Percentiles rank a stretch among this genome's conserved stretches.
Conservation (phyloP, 2,329 filamentous ascomycete species). For the Tolypocladium amazonense region DNA sequence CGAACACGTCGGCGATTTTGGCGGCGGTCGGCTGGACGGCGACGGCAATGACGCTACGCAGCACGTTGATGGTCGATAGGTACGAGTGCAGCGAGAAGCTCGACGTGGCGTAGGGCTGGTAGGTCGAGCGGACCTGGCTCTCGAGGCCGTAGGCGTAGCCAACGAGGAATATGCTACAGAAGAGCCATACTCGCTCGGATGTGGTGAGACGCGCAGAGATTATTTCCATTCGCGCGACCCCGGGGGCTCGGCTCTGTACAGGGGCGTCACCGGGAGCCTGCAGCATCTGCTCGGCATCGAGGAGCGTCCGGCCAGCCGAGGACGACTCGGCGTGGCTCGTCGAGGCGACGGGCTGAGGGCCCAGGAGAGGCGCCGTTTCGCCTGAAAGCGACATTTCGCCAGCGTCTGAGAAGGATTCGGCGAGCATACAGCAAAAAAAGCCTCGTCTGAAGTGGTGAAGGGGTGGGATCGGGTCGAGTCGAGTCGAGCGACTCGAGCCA, state of each 20-base stretch:
- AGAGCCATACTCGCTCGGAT: constrained; percentile 38
- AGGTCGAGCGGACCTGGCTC: constrained; percentile 37
- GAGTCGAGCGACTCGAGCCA: not conserved
- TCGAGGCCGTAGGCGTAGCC: constrained; percentile 51
- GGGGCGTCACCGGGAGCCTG: not conserved
- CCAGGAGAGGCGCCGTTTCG: constrained; percentile 1
- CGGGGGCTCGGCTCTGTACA: constrained; percentile 13
- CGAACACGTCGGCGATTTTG: constrained; percentile 54
- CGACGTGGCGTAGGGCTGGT: constrained; percentile 44
- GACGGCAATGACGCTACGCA: constrained; percentile 48
- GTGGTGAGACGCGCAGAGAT: constrained; percentile 34
- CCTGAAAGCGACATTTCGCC: not conserved
- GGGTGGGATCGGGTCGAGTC: not conserved
- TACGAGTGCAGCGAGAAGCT: constrained; percentile 42
- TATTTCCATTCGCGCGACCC: constrained; percentile 42
- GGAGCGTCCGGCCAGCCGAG: not conserved
- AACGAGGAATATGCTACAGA: constrained; percentile 46
- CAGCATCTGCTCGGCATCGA: not conserved
- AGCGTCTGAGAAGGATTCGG: not conserved
- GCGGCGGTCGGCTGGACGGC: constrained; percentile 47
- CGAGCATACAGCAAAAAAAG: not conserved
- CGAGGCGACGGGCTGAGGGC: not conserved
- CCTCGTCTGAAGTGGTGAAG: not conserved
- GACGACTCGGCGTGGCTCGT: not conserved
- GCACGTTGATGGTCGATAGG: constrained; percentile 46